phyloP scores from a whole-genome alignment of 139 green algal genomes.

The Gonium pectorale region DNA sequence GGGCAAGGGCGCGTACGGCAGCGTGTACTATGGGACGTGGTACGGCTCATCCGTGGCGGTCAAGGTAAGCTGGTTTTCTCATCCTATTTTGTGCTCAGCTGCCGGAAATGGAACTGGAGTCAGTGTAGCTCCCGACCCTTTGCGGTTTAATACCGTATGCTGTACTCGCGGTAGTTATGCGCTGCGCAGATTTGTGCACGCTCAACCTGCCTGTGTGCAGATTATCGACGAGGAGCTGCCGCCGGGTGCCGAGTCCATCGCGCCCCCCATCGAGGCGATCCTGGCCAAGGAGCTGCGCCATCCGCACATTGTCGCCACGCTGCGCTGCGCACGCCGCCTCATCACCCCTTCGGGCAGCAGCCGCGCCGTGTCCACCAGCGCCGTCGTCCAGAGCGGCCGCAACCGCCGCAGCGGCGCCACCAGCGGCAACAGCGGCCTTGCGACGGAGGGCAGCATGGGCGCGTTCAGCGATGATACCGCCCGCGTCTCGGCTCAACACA shows the following conservation, averaged over 20 bases:
- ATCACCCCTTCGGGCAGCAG: background rate
- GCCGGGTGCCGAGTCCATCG: background rate
- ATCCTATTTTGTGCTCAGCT: no score
- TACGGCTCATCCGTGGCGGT: constrained; percentile 56
- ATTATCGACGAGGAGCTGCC: constrained; percentile 50
- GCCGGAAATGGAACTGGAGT: no score
- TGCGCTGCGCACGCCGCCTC: constrained; percentile 43
- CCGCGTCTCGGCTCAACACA: background rate
- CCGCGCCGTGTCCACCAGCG: background rate
- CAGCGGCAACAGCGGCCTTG: background rate
- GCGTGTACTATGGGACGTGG: constrained; percentile 58
- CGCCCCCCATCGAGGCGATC: constrained; percentile 48
- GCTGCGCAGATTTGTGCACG: no score
- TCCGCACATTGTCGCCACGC: constrained; percentile 60
- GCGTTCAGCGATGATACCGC: constrained; percentile 31
- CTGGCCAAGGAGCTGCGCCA: constrained; percentile 52
- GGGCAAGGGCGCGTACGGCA: constrained; percentile 60
- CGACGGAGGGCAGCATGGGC: background rate
- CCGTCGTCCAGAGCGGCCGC: no score
- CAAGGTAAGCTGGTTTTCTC: no score
- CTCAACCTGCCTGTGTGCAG: no score
- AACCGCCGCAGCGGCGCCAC: background rate
- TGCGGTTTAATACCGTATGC: no score
- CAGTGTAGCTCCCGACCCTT: no score
- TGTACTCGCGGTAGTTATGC: no score